Base-by-base conservation (phyloP, 2,329 filamentous ascomycete genomes). In the Penicillium sp. region DNA sequence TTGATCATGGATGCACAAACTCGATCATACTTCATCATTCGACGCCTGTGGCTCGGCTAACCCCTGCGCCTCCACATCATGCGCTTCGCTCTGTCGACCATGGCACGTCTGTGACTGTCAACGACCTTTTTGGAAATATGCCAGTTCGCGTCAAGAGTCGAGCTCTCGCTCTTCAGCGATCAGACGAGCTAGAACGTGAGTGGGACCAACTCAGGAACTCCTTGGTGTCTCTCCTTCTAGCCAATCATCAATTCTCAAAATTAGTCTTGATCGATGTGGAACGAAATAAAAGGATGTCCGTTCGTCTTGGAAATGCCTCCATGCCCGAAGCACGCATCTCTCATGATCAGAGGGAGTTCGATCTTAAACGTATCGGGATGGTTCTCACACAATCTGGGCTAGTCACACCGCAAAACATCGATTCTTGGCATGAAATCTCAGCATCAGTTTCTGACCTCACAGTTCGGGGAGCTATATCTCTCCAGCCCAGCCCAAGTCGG, bases 111-210 rank as follows among this genome's bases (percentile, higher is more conserved):
- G 82, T 91, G 2, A 77, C 77, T 0, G 84, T 95, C 6, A 80
- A 83, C 49, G 84, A 95, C 64, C 73, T 96, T 1, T 97, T 96
- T 68, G 89, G 90, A 0, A 85, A 83, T 51, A 87, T 96, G 80
- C 89, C 91, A 0, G 91, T 96, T 12, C 82, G 91, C 13, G 84
- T 94, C 24, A 95, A 93, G 64, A 86, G 89, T 59, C 79, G 89
- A 54, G 79, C 79, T 0, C 58, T 81, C 3, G 69, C 73, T 55
- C 65, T 75, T 34, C 72, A 80, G 60, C 75, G 74, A 57, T 57
- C 75, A 10, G 63, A 73, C 22, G 72, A 83, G 42, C 67, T 77
- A 4, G 75, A 77, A 19, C 84, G 77, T 55, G 77, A 85, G 45
- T 91, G 87, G 81, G 77, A 82, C 26, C 68, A 68, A 1, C 69